Evolutionary conservation across 257 asterid species (phyloP).

Genomic region (Parsonsia alboflavescens): DNA sequence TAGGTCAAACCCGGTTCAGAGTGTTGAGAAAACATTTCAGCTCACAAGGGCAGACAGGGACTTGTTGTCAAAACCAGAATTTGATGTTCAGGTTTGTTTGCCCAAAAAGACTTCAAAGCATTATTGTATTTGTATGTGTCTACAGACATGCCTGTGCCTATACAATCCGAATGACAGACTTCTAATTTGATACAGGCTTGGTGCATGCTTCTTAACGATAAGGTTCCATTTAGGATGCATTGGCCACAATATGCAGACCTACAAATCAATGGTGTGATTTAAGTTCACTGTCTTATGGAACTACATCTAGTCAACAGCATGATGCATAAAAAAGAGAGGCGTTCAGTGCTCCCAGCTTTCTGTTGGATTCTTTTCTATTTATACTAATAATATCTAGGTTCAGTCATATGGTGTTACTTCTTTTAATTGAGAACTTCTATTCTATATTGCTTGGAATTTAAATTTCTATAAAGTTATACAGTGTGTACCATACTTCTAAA

Average conservation of each 20-base stretch:
- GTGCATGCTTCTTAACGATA: constrained; percentile 97
- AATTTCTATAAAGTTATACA: not conserved
- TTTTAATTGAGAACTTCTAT: too few relatives aligned
- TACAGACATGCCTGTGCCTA: not conserved
- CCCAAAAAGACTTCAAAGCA: constrained; percentile 9
- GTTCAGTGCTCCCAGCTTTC: too few relatives aligned
- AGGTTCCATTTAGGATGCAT: constrained; percentile 91
- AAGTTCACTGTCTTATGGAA: constrained; percentile 12
- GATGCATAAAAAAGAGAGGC: not conserved
- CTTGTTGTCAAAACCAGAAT: constrained; percentile 68
- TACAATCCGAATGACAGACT: not conserved
- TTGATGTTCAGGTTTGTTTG: constrained; percentile 80
- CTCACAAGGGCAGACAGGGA: constrained; percentile 82
- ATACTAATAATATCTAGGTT: not conserved
- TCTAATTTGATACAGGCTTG: constrained; percentile 53
- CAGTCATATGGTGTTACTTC: not conserved
- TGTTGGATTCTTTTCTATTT: not conserved
- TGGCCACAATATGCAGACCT: constrained; percentile 95
- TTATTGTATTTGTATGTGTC: not conserved
- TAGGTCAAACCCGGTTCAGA: constrained; percentile 81
- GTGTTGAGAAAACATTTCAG: constrained; percentile 81
- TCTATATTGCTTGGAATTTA: not conserved
- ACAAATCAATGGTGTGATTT: constrained; percentile 76
- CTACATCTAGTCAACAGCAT: constrained; percentile 5
- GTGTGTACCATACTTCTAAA: not conserved